Evolutionary conservation across 805 yeast species (phyloP).

Genomic region (Pichia nanzhaoensis): DNA sequence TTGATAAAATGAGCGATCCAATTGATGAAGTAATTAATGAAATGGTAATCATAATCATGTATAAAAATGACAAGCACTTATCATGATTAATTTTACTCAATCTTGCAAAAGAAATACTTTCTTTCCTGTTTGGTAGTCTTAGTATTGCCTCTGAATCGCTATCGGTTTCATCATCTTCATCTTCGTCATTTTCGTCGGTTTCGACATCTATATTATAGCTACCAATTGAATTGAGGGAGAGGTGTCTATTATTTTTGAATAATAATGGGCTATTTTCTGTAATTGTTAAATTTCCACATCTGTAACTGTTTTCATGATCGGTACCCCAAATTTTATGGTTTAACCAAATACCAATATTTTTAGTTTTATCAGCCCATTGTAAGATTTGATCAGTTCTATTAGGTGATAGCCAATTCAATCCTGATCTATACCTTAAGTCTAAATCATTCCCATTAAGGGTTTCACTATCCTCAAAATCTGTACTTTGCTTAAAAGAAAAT

Average conservation of each 20-base stretch:
- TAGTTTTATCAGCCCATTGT: slow-evolving; percentile 4
- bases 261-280: slow-evolving; percentile 5
- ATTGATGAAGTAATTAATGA: slow-evolving; percentile 38
- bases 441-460: slow-evolving; percentile 32
- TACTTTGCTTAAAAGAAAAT: slow-evolving; percentile 15
- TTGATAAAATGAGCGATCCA: slow-evolving; percentile 32
- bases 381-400: slow-evolving; percentile 9
- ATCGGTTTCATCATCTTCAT: slow-evolving; percentile 8
- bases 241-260: slow-evolving; percentile 6
- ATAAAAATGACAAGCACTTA: slow-evolving; percentile 38
- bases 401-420: slow-evolving; percentile 11
- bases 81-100: slow-evolving; percentile 32
- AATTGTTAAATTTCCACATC: background rate
- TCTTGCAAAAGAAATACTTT: background rate
- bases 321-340: slow-evolving; percentile 2
- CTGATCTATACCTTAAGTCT: slow-evolving; percentile 13
- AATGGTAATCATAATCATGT: slow-evolving; percentile 33
- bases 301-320: background rate
- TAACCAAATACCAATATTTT: slow-evolving; percentile 1
- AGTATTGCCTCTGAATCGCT: slow-evolving; percentile 6
- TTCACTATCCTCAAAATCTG: slow-evolving; percentile 31
- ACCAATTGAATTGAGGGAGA: slow-evolving; percentile 8
- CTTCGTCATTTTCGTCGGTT: background rate
- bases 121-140: background rate
- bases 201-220: slow-evolving; percentile 8